Evolutionary conservation across 2,329 filamentous ascomycete species (phyloP).

Genomic region (Cladophialophora chaetospira): DNA sequence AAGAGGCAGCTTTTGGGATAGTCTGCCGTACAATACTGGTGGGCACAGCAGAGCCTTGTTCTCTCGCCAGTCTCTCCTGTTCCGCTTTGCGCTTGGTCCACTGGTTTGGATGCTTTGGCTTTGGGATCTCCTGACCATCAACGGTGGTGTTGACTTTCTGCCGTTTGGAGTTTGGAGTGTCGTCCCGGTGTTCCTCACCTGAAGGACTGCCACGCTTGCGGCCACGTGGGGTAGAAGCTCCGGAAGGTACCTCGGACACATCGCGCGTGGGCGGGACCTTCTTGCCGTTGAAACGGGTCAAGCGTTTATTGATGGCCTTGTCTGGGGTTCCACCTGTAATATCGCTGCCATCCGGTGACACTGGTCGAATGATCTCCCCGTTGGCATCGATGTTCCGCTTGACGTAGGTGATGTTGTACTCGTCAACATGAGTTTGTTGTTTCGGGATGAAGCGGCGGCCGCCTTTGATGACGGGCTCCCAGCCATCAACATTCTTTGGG

Average conservation of each 20-base stretch:
- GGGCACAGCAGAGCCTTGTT: slow-evolving; percentile 2
- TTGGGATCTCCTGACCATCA: slow-evolving; percentile 20
- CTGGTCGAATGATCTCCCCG: slow-evolving; percentile 24
- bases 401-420: slow-evolving; percentile 30
- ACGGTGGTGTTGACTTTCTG: slow-evolving; percentile 14
- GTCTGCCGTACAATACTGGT: slow-evolving; percentile 7
- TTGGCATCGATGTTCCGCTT: slow-evolving; percentile 27
- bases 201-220: slow-evolving; percentile 25
- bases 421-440: slow-evolving; percentile 27
- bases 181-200: slow-evolving; percentile 18
- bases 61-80: slow-evolving; percentile 21
- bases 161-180: slow-evolving; percentile 29
- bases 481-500: slow-evolving; percentile 44
- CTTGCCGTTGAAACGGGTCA: slow-evolving; percentile 31
- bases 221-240: slow-evolving; percentile 20
- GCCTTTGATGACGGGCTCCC: slow-evolving; percentile 41
- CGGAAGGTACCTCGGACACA: slow-evolving; percentile 28
- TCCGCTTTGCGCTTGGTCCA: slow-evolving; percentile 30
- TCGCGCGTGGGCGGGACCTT: slow-evolving; percentile 31
- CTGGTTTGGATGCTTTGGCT: slow-evolving; percentile 31
- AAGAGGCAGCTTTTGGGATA: slow-evolving; percentile 5
- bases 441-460: slow-evolving; percentile 32
- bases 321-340: slow-evolving; percentile 18
- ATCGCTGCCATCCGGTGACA: slow-evolving; percentile 20
- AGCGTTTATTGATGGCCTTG: slow-evolving; percentile 27